Percentiles rank a stretch among this genome's conserved stretches.
Conservation (phyloP, 2,329 filamentous ascomycete species). For the Penicillium sp. region DNA sequence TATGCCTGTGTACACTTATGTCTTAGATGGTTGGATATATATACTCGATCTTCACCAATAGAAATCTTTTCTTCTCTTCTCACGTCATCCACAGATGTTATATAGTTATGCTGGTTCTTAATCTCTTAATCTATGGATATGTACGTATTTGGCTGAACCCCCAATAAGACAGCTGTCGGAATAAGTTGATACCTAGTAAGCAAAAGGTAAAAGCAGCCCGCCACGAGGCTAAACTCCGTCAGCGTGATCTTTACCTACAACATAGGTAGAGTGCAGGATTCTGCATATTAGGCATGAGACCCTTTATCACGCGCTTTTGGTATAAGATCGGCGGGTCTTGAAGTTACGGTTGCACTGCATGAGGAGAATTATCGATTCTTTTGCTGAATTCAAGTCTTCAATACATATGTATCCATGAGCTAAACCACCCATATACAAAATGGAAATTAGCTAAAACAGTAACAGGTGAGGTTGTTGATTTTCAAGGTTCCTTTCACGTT, state of each 20-base stretch:
- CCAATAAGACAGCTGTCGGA: no score
- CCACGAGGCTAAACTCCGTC: not conserved
- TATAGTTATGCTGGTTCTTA: not conserved
- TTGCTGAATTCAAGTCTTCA: not conserved
- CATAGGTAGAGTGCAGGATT: not conserved
- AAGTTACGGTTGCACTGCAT: not conserved
- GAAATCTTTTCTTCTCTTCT: not conserved
- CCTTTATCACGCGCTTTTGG: not conserved
- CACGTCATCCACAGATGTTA: not conserved
- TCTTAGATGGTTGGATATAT: slow-evolving; percentile 13
- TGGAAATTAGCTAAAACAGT: not conserved
- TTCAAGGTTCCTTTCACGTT: not conserved
- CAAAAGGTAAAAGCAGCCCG: not conserved
- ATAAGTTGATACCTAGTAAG: not conserved
- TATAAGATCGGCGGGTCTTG: not conserved
- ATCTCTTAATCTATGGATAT: not conserved
- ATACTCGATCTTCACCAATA: slow-evolving; percentile 6
- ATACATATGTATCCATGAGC: not conserved
- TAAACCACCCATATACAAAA: not conserved
- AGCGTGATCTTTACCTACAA: not conserved
- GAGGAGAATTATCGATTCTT: not conserved
- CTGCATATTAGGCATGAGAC: not conserved
- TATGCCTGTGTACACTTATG: slow-evolving; percentile 21
- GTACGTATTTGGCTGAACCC: not conserved
- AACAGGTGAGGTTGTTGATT: not conserved